Percentiles rank a stretch among this genome's conserved stretches.
These are phyloP conservation scores for Globisporangium perplexum DNA, from an alignment of 352 stramenopile species.

Conservation along the genomic window DNA sequence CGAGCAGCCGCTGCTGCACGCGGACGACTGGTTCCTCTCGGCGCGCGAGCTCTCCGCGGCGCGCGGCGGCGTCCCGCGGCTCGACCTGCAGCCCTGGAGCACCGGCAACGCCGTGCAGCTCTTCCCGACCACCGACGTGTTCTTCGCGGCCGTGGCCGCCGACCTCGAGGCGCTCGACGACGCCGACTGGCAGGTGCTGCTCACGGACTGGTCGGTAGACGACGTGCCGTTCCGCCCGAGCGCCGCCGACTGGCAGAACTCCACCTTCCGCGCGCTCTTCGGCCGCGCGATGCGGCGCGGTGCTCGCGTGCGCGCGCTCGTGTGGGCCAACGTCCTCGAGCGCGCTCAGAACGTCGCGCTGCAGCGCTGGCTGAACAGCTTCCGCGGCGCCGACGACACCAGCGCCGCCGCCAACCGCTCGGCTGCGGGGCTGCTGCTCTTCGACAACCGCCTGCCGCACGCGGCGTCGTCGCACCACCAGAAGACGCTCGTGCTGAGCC, in stretches of 20 bases:
- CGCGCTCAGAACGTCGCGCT: conserved; percentile 15
- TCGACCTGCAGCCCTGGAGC: not conserved
- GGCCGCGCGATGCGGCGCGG: conserved; percentile 7
- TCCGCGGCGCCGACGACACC: not conserved
- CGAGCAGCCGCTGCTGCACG: no score
- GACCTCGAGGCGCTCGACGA: conserved; percentile 14
- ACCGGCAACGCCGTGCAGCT: conserved; percentile 1
- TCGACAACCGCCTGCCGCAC: conserved; percentile 58
- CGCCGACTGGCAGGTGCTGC: no score
- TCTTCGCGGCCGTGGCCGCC: conserved; percentile 9
- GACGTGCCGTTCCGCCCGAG: conserved; percentile 12
- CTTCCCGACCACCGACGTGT: conserved; percentile 10
- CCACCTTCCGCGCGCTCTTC: no score
- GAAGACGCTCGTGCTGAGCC: conserved; percentile 57
- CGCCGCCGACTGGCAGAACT: no score
- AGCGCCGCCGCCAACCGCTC: no score
- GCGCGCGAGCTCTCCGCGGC: no score
- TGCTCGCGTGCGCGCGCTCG: conserved; percentile 20
- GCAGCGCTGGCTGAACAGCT: no score
- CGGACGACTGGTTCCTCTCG: no score
- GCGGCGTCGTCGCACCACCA: conserved; percentile 60
- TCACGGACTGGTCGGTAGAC: no score
- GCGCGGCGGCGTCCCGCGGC: conserved; percentile 2
- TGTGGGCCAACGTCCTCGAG: conserved; percentile 21
- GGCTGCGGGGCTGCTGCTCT: conserved; percentile 28